phyloP scores from a whole-genome alignment of 2,329 filamentous ascomycete species.

The Thermochaetoides dissita region DNA sequence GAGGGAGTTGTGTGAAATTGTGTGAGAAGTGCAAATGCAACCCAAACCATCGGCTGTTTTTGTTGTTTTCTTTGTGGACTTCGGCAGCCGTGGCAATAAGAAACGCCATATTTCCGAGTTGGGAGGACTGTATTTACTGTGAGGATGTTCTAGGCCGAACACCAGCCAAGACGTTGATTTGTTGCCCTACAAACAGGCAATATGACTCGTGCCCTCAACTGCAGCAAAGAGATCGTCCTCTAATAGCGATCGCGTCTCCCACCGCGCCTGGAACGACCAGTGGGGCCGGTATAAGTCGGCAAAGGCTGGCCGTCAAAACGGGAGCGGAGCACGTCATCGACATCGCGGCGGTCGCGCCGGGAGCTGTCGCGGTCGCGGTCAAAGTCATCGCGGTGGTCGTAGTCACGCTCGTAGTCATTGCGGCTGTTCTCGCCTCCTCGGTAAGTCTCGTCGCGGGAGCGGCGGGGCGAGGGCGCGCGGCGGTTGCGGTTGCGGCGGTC shows the following conservation, averaged over 20 bases:
- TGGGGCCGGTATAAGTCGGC: conserved; percentile 11
- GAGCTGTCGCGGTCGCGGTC: no score
- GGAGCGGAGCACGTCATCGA: conserved; percentile 11
- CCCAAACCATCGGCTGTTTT: no score
- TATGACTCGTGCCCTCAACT: no score
- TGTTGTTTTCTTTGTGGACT: no score
- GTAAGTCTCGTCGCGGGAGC: conserved; percentile 2
- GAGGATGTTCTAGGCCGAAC: no score
- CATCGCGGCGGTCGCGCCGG: background rate
- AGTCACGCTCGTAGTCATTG: conserved; percentile 1
- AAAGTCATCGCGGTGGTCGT: background rate
- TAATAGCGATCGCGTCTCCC: conserved; percentile 5
- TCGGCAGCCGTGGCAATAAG: no score
- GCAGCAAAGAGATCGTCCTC: background rate
- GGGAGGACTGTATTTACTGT: no score
- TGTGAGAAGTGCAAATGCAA: no score
- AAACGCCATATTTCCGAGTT: no score
- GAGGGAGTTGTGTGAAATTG: no score
- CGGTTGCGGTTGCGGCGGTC: conserved; percentile 19
- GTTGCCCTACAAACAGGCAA: no score
- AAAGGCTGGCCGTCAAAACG: conserved; percentile 15
- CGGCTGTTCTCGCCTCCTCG: conserved; percentile 2
- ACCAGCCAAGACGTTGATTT: no score
- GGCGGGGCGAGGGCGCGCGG: conserved; percentile 1
- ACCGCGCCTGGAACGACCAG: conserved; percentile 1